Percentiles rank a stretch among this genome's conserved stretches.
phyloP scores from a whole-genome alignment of 1,139 yeast species.

The Groenewaldozyma sp. region DNA sequence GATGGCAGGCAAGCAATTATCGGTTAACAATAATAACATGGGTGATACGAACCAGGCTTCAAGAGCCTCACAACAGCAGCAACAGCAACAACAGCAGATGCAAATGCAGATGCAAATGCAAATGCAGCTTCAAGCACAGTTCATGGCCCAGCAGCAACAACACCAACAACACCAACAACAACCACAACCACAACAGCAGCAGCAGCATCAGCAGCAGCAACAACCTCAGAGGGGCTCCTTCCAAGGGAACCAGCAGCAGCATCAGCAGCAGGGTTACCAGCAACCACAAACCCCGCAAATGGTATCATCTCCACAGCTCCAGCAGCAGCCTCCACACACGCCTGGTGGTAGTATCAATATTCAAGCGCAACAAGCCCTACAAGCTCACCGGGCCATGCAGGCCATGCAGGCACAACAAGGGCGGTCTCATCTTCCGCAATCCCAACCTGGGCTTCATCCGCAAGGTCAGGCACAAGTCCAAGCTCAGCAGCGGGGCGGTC shows the following conservation, averaged over 20 bases:
- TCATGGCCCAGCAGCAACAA: no score
- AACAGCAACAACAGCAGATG: no score
- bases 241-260: conserved; percentile 7
- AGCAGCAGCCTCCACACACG: neutral
- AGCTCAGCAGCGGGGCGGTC: conserved; percentile 8
- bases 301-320: neutral
- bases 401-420: neutral
- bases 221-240: conserved; percentile 5
- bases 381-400: no score
- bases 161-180: no score
- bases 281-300: neutral
- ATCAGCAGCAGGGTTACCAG: neutral
- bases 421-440: neutral
- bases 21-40: no score
- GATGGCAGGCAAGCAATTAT: no score
- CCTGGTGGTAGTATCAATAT: neutral
- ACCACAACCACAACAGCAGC: conserved; percentile 7
- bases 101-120: no score
- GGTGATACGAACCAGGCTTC: no score
- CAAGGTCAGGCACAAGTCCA: conserved; percentile 10
- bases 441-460: conserved; percentile 9
- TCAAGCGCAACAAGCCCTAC: neutral
- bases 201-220: conserved; percentile 1
- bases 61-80: no score
- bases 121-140: neutral